Percentiles rank a stretch among this genome's conserved stretches.
These are phyloP conservation scores for Helianthus annuus DNA, from an alignment of 129 eudicot species.

Conservation along the genomic window HanXRQr2.0-SUNRISE NC_035441.2:183227023-183227522, in stretches of 20 bases:
- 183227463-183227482: too few relatives aligned
- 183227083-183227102: background rate
- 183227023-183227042: slow-evolving; percentile 44
- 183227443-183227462: too few relatives aligned
- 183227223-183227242: slow-evolving; percentile 82
- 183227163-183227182: slow-evolving; percentile 91
- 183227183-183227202: slow-evolving; percentile 92
- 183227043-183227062: background rate
- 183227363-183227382: too few relatives aligned
- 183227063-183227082: background rate
- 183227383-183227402: too few relatives aligned
- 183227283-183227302: background rate
- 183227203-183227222: slow-evolving; percentile 70
- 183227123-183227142: slow-evolving; percentile 93
- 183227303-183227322: too few relatives aligned
- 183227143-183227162: slow-evolving; percentile 86
- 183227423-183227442: too few relatives aligned
- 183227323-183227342: too few relatives aligned
- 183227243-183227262: slow-evolving; percentile 73
- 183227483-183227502: too few relatives aligned
- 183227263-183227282: background rate
- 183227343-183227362: too few relatives aligned
- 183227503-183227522: too few relatives aligned
- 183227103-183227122: slow-evolving; percentile 69
- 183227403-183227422: too few relatives aligned